Conservation (phyloP, 2,329 filamentous ascomycete genomes). For the Cladosporium sphaerospermum region DNA sequence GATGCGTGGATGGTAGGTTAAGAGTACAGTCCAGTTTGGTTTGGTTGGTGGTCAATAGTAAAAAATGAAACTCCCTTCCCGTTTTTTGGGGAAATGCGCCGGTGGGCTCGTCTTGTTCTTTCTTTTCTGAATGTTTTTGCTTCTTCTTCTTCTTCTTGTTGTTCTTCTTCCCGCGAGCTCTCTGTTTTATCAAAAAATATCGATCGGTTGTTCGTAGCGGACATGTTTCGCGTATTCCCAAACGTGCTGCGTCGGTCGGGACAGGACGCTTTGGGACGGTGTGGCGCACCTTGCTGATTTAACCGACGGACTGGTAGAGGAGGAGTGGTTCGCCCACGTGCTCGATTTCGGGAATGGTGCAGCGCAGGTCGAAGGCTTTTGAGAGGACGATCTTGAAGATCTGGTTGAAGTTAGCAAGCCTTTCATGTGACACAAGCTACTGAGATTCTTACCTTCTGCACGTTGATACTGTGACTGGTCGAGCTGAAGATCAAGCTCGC, state of each 20-base stretch:
- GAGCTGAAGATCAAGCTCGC: slow-evolving; percentile 97
- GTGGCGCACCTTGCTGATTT: not conserved
- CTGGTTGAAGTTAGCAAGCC: slow-evolving; percentile 40
- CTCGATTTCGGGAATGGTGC: slow-evolving; percentile 98
- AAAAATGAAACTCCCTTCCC: too few species aligned
- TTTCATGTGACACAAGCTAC: not conserved
- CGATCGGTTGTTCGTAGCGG: not conserved
- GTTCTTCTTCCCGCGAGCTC: not conserved
- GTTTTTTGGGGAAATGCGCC: too few species aligned
- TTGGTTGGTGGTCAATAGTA: too few species aligned
- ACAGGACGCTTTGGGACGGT: not conserved
- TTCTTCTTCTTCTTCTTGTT: not conserved
- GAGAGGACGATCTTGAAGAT: slow-evolving; percentile 99
- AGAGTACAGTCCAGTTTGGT: not conserved
- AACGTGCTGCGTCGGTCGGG: not conserved
- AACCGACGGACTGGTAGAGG: slow-evolving; percentile 59
- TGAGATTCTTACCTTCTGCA: slow-evolving; percentile 73
- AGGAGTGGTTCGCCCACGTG: slow-evolving; percentile 93
- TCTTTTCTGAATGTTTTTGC: not conserved
- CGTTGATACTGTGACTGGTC: slow-evolving; percentile 98
- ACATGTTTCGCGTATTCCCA: not conserved
- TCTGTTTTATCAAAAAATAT: not conserved
- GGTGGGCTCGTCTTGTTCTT: not conserved
- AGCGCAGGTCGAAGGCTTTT: slow-evolving; percentile 97
- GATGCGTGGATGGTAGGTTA: not conserved